Percentiles rank a stretch among this genome's conserved stretches.
phyloP scores from a whole-genome alignment of 768 basidiomycete genomes.

The Macrolepiota albuminosa region DNA sequence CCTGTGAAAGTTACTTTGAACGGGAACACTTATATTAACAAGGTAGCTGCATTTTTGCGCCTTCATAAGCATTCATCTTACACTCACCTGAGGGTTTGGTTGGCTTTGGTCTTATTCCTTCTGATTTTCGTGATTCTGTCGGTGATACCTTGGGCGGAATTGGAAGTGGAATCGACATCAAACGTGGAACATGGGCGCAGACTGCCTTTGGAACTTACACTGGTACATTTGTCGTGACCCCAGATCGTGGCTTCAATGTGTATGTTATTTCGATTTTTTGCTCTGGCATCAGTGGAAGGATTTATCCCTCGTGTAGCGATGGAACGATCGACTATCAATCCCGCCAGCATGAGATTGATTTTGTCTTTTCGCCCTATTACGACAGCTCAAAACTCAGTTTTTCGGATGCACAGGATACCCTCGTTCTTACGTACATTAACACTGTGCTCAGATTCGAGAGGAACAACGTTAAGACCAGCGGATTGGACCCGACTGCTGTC shows the following conservation, averaged over 20 bases:
- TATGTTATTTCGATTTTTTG: constrained; percentile 20
- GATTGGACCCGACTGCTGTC: constrained; percentile 48
- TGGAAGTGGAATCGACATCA: constrained; percentile 57
- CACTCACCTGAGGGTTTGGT: constrained; percentile 38
- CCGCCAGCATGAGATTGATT: constrained; percentile 55
- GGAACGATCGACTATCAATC: constrained; percentile 56
- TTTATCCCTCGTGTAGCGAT: constrained; percentile 27
- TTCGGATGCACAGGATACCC: constrained; percentile 43
- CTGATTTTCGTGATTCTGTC: constrained; percentile 49
- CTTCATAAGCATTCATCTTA: neutral
- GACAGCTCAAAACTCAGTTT: constrained; percentile 40
- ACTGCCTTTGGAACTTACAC: constrained; percentile 31
- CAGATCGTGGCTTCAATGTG: constrained; percentile 58
- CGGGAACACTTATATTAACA: constrained; percentile 13
- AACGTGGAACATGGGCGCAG: constrained; percentile 40
- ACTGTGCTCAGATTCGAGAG: constrained; percentile 50
- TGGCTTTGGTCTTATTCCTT: constrained; percentile 58
- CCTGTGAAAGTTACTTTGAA: constrained; percentile 9
- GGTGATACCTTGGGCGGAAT: constrained; percentile 60
- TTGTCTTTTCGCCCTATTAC: constrained; percentile 55
- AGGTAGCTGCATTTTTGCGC: neutral
- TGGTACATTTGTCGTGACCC: constrained; percentile 47
- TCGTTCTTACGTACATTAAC: constrained; percentile 44
- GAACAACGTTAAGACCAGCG: constrained; percentile 42
- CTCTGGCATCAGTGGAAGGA: neutral